Percentiles rank a stretch among this genome's conserved stretches.
Conservation (phyloP, 2,329 filamentous ascomycete genomes). For the Colletotrichum trifolii region DNA sequence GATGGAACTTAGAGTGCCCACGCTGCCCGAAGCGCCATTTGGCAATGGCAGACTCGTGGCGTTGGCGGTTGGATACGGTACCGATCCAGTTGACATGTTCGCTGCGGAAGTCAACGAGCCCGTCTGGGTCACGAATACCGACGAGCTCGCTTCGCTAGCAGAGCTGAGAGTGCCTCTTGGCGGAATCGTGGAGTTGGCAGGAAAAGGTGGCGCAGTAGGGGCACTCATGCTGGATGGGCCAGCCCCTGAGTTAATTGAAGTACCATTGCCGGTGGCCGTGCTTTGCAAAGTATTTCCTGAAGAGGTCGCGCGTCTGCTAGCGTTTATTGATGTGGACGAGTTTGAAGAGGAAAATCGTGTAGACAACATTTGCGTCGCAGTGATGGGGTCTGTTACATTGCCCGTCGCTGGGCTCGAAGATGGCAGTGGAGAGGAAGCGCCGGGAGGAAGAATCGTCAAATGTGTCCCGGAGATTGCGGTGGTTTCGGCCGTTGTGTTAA, state of each 20-base stretch:
- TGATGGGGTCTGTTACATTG: no score
- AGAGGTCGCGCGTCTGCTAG: no score
- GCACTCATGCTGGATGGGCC: background rate
- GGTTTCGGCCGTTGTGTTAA: background rate
- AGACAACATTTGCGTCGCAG: no score
- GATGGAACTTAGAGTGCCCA: background rate
- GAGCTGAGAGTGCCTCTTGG: conserved; percentile 17
- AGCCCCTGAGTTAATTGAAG: background rate
- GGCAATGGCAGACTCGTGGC: conserved; percentile 1
- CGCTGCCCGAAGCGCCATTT: background rate
- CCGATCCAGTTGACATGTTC: background rate
- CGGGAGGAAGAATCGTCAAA: no score
- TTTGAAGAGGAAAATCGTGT: no score
- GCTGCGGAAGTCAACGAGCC: background rate
- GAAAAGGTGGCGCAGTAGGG: conserved; percentile 6
- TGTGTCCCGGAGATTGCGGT: no score
- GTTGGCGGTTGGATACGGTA: conserved; percentile 5
- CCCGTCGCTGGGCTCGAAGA: no score
- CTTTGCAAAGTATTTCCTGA: no score
- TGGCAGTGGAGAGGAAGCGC: no score
- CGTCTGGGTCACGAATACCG: background rate
- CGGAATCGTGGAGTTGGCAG: conserved; percentile 14
- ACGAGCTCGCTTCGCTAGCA: conserved; percentile 8
- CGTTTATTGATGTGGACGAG: no score
- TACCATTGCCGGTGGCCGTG: background rate